Evolutionary conservation across 2,329 filamentous ascomycete species (phyloP), one percentile per base, ranked within the genome.

Genomic region (Scortechinia acanthostroma): DNA sequence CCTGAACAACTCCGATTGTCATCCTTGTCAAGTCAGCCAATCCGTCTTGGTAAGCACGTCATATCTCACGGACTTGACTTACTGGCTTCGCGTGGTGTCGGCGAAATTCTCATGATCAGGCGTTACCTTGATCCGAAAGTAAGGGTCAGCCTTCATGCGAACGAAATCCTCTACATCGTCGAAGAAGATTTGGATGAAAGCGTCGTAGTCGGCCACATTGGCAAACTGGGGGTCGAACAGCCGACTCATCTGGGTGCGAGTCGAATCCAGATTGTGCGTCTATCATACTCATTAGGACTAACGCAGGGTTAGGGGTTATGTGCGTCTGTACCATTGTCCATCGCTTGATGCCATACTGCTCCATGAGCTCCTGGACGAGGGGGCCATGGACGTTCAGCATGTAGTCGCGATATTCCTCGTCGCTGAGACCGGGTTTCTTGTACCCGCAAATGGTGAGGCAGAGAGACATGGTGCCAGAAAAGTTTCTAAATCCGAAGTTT

Each of bases 371-470:
- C 44, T 68, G 65, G 3, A 65, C 68, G 58, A 74, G 55, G 0
- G 70, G 69, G 0, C 68, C 71, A 0, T 63, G 67, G 2, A 71
- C 53, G 2, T 73, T 58, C 1, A 53, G 56, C 71, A 75, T 74
- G 50, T 76, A 63, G 46, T 66, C 45, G 2, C 62, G 53, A 48
- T 74, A 74, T 15, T 58, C 70, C 33, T 69, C 66, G 46, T 73
- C 68, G 50, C 59, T 70, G 64, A 75, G 69, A 1, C 69, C 70
- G 0, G 61, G 57, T 47, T 65, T 66, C 2, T 63, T 60, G 51
- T 74, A 76, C 15, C 69, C 71, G 28, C 58, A 63, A 42, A 74
- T 73, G 2, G 69, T 74, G 3, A 74, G 59, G 51, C 70, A 71
- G 23, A 72, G 62, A 46, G 52, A 58, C 43, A 56, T 49, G 40